Percentiles rank a stretch among this genome's conserved stretches.
These are phyloP conservation scores for Berkeleyomyces rouxiae DNA, from an alignment of 2,329 filamentous ascomycete genomes.

Conservation along the genomic window DNA sequence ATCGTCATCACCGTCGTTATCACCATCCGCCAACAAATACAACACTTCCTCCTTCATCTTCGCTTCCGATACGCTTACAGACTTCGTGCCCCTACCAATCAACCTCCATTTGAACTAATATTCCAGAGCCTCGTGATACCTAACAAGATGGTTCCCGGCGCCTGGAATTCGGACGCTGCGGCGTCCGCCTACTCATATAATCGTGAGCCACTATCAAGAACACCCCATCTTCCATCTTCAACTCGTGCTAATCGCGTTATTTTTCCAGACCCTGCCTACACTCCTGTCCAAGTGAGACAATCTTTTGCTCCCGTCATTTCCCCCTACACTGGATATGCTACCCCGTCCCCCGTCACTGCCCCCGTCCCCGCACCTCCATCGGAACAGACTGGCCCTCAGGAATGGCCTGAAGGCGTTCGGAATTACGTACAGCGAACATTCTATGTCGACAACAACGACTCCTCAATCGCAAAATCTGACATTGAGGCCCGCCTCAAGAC, in stretches of 20 bases:
- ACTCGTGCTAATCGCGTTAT: background rate
- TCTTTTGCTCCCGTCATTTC: constrained; percentile 31
- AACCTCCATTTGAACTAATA: constrained; percentile 5
- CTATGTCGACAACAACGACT: constrained; percentile 50
- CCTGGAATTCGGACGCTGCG: constrained; percentile 2
- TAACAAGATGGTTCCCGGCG: constrained; percentile 17
- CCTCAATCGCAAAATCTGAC: constrained; percentile 46
- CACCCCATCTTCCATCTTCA: background rate
- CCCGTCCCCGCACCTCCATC: constrained; percentile 18
- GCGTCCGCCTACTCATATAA: constrained; percentile 6
- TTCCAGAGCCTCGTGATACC: constrained; percentile 2
- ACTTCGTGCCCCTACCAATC: background rate
- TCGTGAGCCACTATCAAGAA: background rate
- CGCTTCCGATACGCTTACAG: background rate
- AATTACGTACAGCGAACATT: constrained; percentile 84
- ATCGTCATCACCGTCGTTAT: background rate
- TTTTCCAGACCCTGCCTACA: constrained; percentile 37
- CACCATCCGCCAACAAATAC: background rate
- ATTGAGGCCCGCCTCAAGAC: constrained; percentile 74
- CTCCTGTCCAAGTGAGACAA: constrained; percentile 45
- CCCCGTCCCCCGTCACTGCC: constrained; percentile 16
- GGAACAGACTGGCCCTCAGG: constrained; percentile 30
- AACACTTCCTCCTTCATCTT: background rate
- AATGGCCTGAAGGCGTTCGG: constrained; percentile 71
- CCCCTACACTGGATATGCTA: constrained; percentile 20